A percentile compares a stretch with the other conserved stretches of the same genome.
Conservation (phyloP, 345 rosid genomes). For the Firmiana major region DNA sequence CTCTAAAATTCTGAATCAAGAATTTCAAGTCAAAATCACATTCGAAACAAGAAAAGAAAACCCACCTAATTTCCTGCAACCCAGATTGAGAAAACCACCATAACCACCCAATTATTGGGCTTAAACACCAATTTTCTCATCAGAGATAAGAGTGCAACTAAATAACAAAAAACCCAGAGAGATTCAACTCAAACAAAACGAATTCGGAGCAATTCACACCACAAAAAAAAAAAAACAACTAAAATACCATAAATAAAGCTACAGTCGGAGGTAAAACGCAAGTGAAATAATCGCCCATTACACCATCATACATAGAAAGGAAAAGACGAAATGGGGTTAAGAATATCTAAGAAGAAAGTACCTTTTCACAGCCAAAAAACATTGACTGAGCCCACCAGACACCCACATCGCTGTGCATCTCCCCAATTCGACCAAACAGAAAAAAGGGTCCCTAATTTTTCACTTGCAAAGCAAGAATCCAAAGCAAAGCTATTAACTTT, state of each 20-base stretch:
- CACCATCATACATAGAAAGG: constrained; percentile 13
- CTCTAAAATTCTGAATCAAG: neutral
- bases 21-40: neutral
- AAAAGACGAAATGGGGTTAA: constrained; percentile 27
- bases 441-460: constrained; percentile 12
- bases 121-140: neutral
- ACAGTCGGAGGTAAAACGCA: constrained; percentile 28
- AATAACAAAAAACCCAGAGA: constrained; percentile 10
- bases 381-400: constrained; percentile 58
- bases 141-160: neutral
- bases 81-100: constrained; percentile 8
- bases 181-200: constrained; percentile 18
- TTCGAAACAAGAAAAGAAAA: neutral
- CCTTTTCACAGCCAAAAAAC: constrained; percentile 45
- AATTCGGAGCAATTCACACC: constrained; percentile 13
- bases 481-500: constrained; percentile 23
- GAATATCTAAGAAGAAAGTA: constrained; percentile 27
- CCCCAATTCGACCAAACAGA: constrained; percentile 19
- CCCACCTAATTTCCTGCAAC: neutral
- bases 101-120: constrained; percentile 1
- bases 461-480: constrained; percentile 35
- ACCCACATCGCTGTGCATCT: constrained; percentile 36
- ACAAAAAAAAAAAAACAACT: constrained; percentile 15
- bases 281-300: constrained; percentile 6
- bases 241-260: constrained; percentile 16